A percentile compares a stretch with the other conserved stretches of the same genome.
These are phyloP conservation scores for Glycine latifolia DNA, from an alignment of 306 rosid genomes.

Conservation along the genomic window DNA sequence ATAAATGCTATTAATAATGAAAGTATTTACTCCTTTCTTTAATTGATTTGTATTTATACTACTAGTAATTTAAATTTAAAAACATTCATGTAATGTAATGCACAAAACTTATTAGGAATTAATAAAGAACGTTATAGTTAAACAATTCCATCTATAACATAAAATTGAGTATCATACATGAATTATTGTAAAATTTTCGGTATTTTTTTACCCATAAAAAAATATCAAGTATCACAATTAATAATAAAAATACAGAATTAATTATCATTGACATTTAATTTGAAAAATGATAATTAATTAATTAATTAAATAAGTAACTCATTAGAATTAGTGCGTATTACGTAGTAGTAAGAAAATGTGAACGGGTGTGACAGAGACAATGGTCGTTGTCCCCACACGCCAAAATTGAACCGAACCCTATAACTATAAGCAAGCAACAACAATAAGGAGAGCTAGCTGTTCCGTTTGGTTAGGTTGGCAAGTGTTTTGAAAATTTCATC, in stretches of 20 bases:
- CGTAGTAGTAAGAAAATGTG: neutral
- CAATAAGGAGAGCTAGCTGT: neutral
- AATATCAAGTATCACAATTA: neutral
- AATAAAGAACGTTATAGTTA: neutral
- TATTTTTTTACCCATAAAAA: no score
- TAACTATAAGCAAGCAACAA: neutral
- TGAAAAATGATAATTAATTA: no score
- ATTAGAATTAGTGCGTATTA: neutral
- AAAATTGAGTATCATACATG: no score
- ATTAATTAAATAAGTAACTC: neutral
- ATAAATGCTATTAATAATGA: neutral
- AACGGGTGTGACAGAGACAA: neutral
- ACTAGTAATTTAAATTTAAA: neutral
- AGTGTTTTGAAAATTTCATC: neutral
- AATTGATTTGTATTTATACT: neutral
- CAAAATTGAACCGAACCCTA: neutral
- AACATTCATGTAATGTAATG: neutral
- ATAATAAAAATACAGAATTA: neutral
- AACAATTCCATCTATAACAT: neutral
- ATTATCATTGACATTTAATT: neutral
- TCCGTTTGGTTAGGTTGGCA: neutral
- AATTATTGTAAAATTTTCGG: no score
- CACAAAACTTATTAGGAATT: neutral
- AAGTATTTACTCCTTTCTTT: neutral
- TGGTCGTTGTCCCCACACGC: neutral